Evolutionary conservation across 2,329 filamentous ascomycete genomes (phyloP), one percentile per base, ranked within the genome.

Genomic region (Colletotrichum theobromicola): DNA sequence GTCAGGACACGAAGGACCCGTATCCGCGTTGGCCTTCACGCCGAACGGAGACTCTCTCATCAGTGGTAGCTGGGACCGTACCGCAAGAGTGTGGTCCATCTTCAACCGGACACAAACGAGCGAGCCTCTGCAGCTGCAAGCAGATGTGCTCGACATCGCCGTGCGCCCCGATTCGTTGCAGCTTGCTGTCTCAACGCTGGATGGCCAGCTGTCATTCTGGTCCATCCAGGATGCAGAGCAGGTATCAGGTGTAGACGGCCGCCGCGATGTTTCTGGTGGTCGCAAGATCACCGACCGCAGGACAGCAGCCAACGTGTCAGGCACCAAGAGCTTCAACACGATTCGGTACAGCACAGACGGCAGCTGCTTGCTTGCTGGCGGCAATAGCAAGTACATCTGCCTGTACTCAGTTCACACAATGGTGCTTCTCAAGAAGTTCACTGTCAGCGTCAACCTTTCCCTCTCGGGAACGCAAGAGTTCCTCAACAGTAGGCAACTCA

Each of bases 381-480:
- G 97, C 35, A 98, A 97, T 88, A 98, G 95, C 92, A 99, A 99
- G 86, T 98, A 98, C 83, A 98, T 99, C 67, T 98, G 97, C 82
- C 85, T 99, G 72, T 99, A 99, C 85, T 96, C 97, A n/a, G 95
- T 98, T 35, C 92, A 93, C 72, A 98, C 96, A 1, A 95, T 97
- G 83, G 95, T 97, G 1, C 87, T 99, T 13, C 88, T 98, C 70
- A 98, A 97, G 83, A 98, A 98, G 82, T 99, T 94, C 81, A 98
- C 96, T 2, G 96, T 98, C 80, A 98, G 95, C 79, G 91, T 98
- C 80, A 99, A 99, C 83, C 88, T 98, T n/a, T 98, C 96, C 2
- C 88, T 99, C 4, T 96, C 98, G 24, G 97, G 97, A 61, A 99
- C 97, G 1, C 96, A 98, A 81, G 97, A 99, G 83, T 98, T 98